A percentile compares a stretch with the other conserved stretches of the same genome.
Evolutionary conservation across 2,329 filamentous ascomycete species (phyloP).

Genomic region (Macrophomina tecta): DNA sequence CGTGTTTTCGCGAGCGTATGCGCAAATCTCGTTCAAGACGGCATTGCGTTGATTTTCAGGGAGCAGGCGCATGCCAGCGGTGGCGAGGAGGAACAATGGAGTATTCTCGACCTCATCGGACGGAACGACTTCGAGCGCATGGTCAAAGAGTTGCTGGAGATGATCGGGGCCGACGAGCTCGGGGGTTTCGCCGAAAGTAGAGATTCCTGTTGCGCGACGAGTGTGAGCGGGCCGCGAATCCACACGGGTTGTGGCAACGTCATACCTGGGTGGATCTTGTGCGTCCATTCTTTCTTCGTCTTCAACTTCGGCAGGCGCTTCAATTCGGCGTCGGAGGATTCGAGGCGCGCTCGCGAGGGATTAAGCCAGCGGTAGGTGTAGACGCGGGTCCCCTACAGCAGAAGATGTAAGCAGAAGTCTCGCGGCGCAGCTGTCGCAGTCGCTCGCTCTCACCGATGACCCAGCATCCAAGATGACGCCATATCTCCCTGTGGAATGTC

Average conservation of each 20-base stretch:
- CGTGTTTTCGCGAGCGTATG: constrained; percentile 77
- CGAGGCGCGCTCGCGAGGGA: constrained; percentile 67
- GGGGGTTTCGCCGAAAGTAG: constrained; percentile 81
- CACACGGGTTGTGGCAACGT: background rate
- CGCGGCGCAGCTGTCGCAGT: background rate
- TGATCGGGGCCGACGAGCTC: constrained; percentile 81
- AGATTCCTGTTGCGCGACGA: constrained; percentile 63
- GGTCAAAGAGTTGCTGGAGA: constrained; percentile 77
- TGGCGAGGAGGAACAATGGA: constrained; percentile 93
- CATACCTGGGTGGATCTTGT: constrained; percentile 88
- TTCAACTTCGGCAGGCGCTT: constrained; percentile 77
- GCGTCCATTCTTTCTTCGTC: constrained; percentile 85
- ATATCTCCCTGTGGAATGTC: constrained; percentile 64
- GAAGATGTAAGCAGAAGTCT: constrained; percentile 9
- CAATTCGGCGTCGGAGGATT: constrained; percentile 65
- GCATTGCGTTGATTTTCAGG: constrained; percentile 73
- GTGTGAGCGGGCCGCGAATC: background rate
- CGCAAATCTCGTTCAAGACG: constrained; percentile 79
- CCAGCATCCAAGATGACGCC: constrained; percentile 97
- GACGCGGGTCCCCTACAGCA: constrained; percentile 75
- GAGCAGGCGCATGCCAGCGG: constrained; percentile 90
- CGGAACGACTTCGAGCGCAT: constrained; percentile 81
- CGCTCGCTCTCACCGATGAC: constrained; percentile 71
- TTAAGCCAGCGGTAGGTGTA: constrained; percentile 96
- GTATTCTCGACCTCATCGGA: constrained; percentile 78